Base-by-base conservation (phyloP, 2,329 filamentous ascomycete species). In the Botryotinia convoluta region DNA sequence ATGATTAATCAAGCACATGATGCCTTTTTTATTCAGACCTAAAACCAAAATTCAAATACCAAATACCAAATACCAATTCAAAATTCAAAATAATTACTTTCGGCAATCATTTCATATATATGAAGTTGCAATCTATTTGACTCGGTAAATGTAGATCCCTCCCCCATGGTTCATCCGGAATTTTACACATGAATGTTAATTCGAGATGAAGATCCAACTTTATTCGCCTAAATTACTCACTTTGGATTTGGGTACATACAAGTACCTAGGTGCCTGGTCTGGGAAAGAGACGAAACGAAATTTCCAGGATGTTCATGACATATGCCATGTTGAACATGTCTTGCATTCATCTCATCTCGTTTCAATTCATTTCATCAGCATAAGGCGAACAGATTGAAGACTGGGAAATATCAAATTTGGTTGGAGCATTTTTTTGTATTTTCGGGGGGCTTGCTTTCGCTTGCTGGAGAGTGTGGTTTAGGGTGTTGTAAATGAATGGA, bases 1-100 rank as follows among this genome's bases (percentile, higher is more conserved):
- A 88, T 79, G 65, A 70, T 88, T 72, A 61, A 69, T 32, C 18
- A 14, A 42, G 35, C 18, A 39, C 16, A 39, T 54, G 61, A 39
- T 68, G 61, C 32, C 37, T 37, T 22, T 39, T 39, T 48, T 29
- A 12, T 54, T 22, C 3, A 16, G 7, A 29, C 16, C 1, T 9
- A n/a, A 42, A 57, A 18, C 7, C 14, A 57, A 29, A 63, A 63
- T 29, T 18, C 10, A n/a, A 37, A 44, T 39, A 5, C 8, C 6
- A 39, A 39, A 65, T 39, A 22, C 2, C 32, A 54, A 51, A 51
- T 51, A 51, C 45, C 45, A 48, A 37, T 26, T n/a, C 22, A 26
- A 51, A 51, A n/a, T 51, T 65, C 63, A 37, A 37, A 42, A 29
- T 68, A 29, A 54, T 54, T 7, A 54, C 48, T 7, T 44, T 42